phyloP scores from a whole-genome alignment of 1,139 yeast genomes.

The Taphrina flavorubra region DNA sequence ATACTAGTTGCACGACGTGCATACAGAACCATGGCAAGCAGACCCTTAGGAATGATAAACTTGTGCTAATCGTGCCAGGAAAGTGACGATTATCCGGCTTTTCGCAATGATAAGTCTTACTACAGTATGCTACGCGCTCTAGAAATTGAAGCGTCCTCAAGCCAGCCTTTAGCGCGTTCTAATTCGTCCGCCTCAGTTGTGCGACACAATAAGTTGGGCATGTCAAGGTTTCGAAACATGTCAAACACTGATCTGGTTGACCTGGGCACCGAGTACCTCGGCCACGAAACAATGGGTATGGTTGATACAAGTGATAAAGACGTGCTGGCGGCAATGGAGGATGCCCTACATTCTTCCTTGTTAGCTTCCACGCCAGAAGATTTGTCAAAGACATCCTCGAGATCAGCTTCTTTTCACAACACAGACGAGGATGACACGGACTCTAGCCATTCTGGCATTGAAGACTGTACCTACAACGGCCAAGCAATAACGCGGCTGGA shows the following conservation, averaged over 20 bases:
- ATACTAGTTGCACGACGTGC: slow-evolving; percentile 46
- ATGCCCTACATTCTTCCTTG: slow-evolving; percentile 28
- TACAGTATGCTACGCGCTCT: slow-evolving; percentile 44
- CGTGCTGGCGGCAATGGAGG: slow-evolving; percentile 24
- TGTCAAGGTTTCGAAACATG: neutral
- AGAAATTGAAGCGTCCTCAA: neutral
- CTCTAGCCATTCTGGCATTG: neutral
- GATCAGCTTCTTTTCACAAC: neutral
- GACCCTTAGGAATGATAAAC: slow-evolving; percentile 38
- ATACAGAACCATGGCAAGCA: slow-evolving; percentile 38
- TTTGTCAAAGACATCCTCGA: neutral
- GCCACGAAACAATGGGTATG: slow-evolving; percentile 22
- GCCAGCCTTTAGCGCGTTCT: neutral
- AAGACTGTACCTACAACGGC: neutral
- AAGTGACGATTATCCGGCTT: slow-evolving; percentile 54
- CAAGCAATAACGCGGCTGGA: neutral
- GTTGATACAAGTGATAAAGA: slow-evolving; percentile 10
- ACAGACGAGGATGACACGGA: neutral
- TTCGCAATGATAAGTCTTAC: slow-evolving; percentile 44
- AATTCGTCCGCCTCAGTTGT: neutral
- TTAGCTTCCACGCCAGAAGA: neutral
- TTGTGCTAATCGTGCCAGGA: slow-evolving; percentile 44
- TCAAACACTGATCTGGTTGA: slow-evolving; percentile 10
- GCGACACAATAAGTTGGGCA: neutral
- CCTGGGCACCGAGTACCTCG: slow-evolving; percentile 12